Evolutionary conservation across 1,284 basidiomycete genomes (phyloP).

Genomic region (Leccinum solheimii): DNA sequence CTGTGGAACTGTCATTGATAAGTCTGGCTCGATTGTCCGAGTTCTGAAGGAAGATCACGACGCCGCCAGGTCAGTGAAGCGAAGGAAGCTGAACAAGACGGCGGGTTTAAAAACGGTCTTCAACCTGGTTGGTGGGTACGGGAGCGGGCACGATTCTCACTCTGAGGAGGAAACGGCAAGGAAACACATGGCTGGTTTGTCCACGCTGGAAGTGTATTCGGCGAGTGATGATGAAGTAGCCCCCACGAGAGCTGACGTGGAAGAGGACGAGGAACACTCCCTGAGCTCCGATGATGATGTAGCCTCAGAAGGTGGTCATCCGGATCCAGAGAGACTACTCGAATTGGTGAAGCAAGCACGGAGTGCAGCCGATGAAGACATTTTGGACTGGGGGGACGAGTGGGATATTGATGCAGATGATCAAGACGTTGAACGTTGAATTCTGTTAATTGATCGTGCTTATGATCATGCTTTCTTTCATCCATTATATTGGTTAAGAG

Average conservation of each 20-base stretch:
- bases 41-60: constrained; percentile 37
- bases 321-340: constrained; percentile 51
- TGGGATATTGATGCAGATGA: constrained; percentile 37
- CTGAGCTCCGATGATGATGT: constrained; percentile 35
- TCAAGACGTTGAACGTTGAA: neutral
- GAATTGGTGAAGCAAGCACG: constrained; percentile 50
- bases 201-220: constrained; percentile 54
- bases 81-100: constrained; percentile 51
- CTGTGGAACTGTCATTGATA: constrained; percentile 54
- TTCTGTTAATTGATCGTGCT: neutral
- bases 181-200: constrained; percentile 42
- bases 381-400: constrained; percentile 64
- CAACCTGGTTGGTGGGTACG: constrained; percentile 65
- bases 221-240: constrained; percentile 46
- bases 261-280: constrained; percentile 22
- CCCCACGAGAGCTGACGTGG: constrained; percentile 30
- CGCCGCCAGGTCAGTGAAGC: constrained; percentile 44
- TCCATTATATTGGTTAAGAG: neutral
- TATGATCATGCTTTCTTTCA: neutral
- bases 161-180: constrained; percentile 34
- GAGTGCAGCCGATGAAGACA: constrained; percentile 47
- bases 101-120: constrained; percentile 55
- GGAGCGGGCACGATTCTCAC: constrained; percentile 55
- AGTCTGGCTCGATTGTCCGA: constrained; percentile 43
- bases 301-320: constrained; percentile 35